Evolutionary conservation across 164 flowering plant species (phyloP).

Genomic region (Vitis labrusca): DNA sequence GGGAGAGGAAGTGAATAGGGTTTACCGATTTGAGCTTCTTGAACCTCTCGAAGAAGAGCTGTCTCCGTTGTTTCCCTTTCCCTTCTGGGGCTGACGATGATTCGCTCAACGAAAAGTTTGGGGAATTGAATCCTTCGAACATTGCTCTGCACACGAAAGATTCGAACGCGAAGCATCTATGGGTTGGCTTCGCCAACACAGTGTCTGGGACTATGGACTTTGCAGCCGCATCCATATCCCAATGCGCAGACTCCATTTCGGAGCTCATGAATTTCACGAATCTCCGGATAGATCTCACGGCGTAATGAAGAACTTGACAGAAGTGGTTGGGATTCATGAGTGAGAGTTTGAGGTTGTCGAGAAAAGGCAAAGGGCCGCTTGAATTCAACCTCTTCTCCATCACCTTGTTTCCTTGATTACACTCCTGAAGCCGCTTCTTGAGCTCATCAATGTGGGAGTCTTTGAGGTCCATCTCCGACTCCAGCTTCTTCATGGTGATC

Average conservation of each 20-base stretch:
- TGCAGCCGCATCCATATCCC: constrained; percentile 71
- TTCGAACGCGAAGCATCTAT: constrained; percentile 55
- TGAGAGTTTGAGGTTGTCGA: constrained; percentile 41
- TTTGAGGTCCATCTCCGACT: constrained; percentile 43
- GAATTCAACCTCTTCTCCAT: constrained; percentile 61
- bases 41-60: constrained; percentile 47
- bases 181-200: constrained; percentile 32
- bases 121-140: constrained; percentile 59
- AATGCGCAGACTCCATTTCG: constrained; percentile 70
- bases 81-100: constrained; percentile 7
- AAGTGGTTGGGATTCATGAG: constrained; percentile 55
- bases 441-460: constrained; percentile 38
- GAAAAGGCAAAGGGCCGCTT: constrained; percentile 44
- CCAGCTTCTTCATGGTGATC: constrained; percentile 63
- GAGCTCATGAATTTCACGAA: constrained; percentile 64
- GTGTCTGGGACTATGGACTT: constrained; percentile 37
- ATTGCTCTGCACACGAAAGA: constrained; percentile 63
- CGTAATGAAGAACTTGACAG: constrained; percentile 42
- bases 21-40: constrained; percentile 41
- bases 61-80: not conserved
- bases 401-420: constrained; percentile 26
- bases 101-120: constrained; percentile 29
- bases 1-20: constrained; percentile 34
- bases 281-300: constrained; percentile 50
- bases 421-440: constrained; percentile 32